These are phyloP conservation scores for Penicillium cosmopolitanum DNA, from an alignment of 495 filamentous ascomycete species.

Conservation along the genomic window DNA sequence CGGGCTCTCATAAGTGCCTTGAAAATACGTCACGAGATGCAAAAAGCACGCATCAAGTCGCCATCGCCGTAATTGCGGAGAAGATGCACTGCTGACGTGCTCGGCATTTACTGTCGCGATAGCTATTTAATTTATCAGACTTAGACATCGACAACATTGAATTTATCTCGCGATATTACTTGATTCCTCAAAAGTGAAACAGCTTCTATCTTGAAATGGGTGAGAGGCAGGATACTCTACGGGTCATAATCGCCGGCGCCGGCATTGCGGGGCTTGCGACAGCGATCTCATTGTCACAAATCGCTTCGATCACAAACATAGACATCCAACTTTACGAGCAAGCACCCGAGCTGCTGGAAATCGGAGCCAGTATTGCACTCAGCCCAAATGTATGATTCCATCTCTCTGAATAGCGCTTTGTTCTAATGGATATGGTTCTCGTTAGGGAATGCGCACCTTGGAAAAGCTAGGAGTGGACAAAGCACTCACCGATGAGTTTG, in stretches of 20 bases:
- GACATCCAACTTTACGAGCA: conserved; percentile 51
- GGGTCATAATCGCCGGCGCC: conserved; percentile 50
- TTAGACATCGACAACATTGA: not conserved
- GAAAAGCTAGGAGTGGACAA: conserved; percentile 48
- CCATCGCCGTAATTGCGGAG: conserved; percentile 22
- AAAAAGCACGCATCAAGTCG: conserved; percentile 20
- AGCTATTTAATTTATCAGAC: not conserved
- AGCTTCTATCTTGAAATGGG: conserved; percentile 15
- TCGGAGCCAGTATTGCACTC: conserved; percentile 54
- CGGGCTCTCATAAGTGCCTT: not conserved
- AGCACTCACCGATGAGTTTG: conserved; percentile 43
- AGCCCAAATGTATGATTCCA: conserved; percentile 46
- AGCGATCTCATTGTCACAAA: conserved; percentile 44
- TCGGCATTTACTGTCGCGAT: conserved; percentile 6
- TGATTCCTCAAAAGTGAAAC: not conserved
- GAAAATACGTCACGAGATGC: not conserved
- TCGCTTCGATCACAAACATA: conserved; percentile 34
- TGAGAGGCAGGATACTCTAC: conserved; percentile 23
- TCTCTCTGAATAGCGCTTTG: not conserved
- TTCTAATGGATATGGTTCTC: conserved; percentile 1
- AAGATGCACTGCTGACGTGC: conserved; percentile 32
- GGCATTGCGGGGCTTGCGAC: conserved; percentile 53
- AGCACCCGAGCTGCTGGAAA: conserved; percentile 47
- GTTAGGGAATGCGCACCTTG: conserved; percentile 50
- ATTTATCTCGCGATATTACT: not conserved